Conservation (phyloP, 768 basidiomycete genomes). For the Vararia minispora region DNA sequence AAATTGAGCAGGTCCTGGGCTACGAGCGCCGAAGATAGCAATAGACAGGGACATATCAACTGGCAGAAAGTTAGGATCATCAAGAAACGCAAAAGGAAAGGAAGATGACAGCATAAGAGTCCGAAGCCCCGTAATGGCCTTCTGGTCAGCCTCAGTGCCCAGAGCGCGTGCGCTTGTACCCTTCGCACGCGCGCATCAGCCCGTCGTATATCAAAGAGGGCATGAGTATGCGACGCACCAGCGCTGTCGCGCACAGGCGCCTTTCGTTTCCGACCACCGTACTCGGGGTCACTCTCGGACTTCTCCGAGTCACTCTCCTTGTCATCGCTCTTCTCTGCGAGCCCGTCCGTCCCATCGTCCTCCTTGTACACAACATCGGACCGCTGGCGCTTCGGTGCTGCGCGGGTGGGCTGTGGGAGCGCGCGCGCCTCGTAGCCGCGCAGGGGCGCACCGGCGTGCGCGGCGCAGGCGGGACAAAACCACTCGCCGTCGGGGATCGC, state of each 20-base stretch:
- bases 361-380: slow-evolving; percentile 15
- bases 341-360: slow-evolving; percentile 9
- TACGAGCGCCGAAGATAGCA: no score
- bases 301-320: slow-evolving; percentile 16
- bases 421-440: slow-evolving; percentile 13
- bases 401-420: slow-evolving; percentile 2
- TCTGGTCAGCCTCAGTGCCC: no score
- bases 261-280: slow-evolving; percentile 31
- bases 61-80: no score
- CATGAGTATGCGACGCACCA: slow-evolving; percentile 21
- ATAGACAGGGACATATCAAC: no score
- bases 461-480: slow-evolving; percentile 75
- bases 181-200: no score
- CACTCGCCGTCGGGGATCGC: slow-evolving; percentile 83
- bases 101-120: no score
- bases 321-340: slow-evolving; percentile 18
- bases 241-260: slow-evolving; percentile 26
- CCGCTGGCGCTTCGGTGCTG: slow-evolving; percentile 6
- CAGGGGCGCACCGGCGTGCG: slow-evolving; percentile 43
- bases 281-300: slow-evolving; percentile 13
- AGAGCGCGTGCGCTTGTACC: no score
- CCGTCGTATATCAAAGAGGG: no score
- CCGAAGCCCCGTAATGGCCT: no score
- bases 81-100: no score
- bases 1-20: no score